Percentiles rank a stretch among this genome's conserved stretches.
phyloP scores from a whole-genome alignment of 495 filamentous ascomycete species.

The Oleoguttula mirabilis region DNA sequence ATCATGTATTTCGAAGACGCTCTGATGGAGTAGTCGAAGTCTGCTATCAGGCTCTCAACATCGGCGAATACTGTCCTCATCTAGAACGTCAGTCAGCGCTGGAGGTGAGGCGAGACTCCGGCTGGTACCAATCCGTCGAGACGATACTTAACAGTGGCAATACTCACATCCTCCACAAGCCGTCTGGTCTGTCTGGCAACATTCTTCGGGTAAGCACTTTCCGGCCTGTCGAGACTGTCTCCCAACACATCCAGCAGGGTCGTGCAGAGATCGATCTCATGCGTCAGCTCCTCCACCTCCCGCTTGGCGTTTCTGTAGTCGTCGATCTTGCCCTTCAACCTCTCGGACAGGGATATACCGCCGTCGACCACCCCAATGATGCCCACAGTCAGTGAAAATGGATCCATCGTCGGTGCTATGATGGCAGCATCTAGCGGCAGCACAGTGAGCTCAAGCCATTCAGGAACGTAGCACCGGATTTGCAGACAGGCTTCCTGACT shows the following conservation, averaged over 20 bases:
- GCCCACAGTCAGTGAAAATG: conserved; percentile 3
- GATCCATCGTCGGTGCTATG: no score
- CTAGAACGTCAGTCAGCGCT: background rate
- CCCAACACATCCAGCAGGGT: conserved; percentile 2
- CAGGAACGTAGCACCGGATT: no score
- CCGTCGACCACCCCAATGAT: conserved; percentile 3
- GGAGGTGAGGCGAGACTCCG: no score
- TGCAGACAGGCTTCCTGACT: no score
- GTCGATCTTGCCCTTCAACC: conserved; percentile 1
- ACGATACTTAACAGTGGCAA: no score
- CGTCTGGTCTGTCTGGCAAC: background rate
- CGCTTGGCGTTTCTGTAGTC: background rate
- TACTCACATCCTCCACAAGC: background rate
- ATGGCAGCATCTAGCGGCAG: no score
- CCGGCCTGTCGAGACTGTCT: background rate
- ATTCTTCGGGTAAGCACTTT: conserved; percentile 1
- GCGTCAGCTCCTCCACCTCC: conserved; percentile 4
- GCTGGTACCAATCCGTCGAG: no score
- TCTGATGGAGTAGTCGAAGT: background rate
- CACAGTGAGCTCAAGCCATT: no score
- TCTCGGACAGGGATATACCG: background rate
- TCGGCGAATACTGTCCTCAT: background rate
- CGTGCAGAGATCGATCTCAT: conserved; percentile 6
- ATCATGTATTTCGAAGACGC: conserved; percentile 1
- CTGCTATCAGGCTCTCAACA: background rate